Conservation (phyloP, 345 rosid genomes). For the Gossypium herbaceum region DNA sequence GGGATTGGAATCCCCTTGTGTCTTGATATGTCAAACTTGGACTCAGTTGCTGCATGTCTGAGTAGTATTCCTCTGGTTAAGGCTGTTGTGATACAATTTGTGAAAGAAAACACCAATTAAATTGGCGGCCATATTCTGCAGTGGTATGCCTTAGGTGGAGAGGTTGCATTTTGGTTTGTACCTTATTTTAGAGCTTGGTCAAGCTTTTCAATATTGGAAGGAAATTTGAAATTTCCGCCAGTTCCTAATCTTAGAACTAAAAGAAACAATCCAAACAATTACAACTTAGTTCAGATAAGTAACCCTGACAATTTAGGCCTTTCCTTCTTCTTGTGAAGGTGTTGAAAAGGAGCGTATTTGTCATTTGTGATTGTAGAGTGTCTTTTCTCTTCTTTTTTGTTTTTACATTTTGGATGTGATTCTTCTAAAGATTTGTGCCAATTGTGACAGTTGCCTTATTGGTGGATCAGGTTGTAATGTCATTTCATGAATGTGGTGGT, state of each 20-base stretch:
- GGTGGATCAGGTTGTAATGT: slow-evolving; percentile 78
- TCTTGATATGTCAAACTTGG: slow-evolving; percentile 5
- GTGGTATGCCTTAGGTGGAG: not conserved
- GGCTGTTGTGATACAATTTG: not conserved
- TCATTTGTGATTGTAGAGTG: not conserved
- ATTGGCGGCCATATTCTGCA: not conserved
- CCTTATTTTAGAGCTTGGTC: slow-evolving; percentile 3
- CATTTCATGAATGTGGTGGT: slow-evolving; percentile 36
- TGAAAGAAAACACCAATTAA: not conserved
- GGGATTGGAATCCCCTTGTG: not conserved
- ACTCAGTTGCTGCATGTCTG: not conserved
- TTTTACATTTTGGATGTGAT: not conserved
- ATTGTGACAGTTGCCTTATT: slow-evolving; percentile 20
- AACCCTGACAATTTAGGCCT: not conserved
- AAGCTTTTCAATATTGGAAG: slow-evolving; percentile 7
- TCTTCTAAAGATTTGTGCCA: slow-evolving; percentile 11
- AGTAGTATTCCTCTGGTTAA: not conserved
- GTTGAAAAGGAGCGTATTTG: not conserved
- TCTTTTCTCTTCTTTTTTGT: slow-evolving; percentile 10
- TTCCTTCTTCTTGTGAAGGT: slow-evolving; percentile 1
- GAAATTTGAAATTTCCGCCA: not conserved
- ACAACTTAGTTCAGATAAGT: slow-evolving; percentile 4
- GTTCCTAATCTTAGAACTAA: not conserved
- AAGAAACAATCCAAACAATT: not conserved
- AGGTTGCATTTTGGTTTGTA: not conserved